Percentiles rank a stretch among this genome's conserved stretches.
Evolutionary conservation across 345 rosid species (phyloP).

Genomic region (Ricinus communis): DNA sequence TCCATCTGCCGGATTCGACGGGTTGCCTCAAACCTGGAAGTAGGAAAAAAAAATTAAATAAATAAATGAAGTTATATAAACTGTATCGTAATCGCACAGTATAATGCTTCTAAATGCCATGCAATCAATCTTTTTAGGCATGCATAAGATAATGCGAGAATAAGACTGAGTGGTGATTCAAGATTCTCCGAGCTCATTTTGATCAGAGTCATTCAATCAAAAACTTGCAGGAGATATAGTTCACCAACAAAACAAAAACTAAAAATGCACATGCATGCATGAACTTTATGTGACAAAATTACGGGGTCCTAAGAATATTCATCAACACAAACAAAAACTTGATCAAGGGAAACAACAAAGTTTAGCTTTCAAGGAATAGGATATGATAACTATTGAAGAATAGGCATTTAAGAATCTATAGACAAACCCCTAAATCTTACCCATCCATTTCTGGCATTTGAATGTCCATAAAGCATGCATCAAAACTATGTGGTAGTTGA

Average conservation of each 20-base stretch:
- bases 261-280: too few relatives aligned
- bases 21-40: slow-evolving; percentile 84
- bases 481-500: slow-evolving; percentile 71
- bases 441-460: slow-evolving; percentile 99
- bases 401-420: neutral
- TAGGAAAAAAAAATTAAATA: neutral
- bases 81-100: neutral
- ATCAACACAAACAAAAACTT: too few relatives aligned
- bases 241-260: too few relatives aligned
- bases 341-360: too few relatives aligned
- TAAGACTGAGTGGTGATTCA: too few relatives aligned
- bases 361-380: too few relatives aligned
- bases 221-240: neutral
- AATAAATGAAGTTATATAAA: neutral
- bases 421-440: slow-evolving; percentile 50
- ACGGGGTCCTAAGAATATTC: too few relatives aligned
- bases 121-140: neutral
- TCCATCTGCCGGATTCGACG: slow-evolving; percentile 77
- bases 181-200: too few relatives aligned
- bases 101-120: neutral
- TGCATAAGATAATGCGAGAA: neutral
- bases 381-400: too few relatives aligned
- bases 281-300: too few relatives aligned
- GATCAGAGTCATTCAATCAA: neutral
- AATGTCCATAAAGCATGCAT: slow-evolving; percentile 99